These are phyloP conservation scores for Scutellaria galericulata DNA, from an alignment of 257 asterid species.

Conservation along the genomic window DNA sequence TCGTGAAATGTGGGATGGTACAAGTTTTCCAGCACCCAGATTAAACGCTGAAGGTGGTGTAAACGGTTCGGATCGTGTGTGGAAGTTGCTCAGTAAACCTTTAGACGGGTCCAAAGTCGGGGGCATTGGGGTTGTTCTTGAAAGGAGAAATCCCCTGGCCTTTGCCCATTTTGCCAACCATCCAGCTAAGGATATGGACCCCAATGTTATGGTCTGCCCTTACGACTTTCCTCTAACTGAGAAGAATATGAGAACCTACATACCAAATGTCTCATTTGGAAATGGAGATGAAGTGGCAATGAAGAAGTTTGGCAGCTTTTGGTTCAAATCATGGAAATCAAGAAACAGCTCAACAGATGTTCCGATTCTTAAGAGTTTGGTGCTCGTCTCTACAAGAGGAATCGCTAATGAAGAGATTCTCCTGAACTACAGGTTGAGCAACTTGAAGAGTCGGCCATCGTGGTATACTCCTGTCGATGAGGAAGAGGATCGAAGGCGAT, in stretches of 20 bases:
- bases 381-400: conserved; percentile 73
- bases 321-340: conserved; percentile 87
- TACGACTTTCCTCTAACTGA: conserved; percentile 78
- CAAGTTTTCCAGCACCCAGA: conserved; percentile 32
- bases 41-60: conserved; percentile 40
- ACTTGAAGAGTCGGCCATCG: conserved; percentile 72
- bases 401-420: conserved; percentile 77
- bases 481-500: conserved; percentile 87
- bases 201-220: conserved; percentile 87
- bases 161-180: conserved; percentile 91
- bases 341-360: conserved; percentile 36
- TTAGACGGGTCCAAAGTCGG: conserved; percentile 48
- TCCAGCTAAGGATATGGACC: conserved; percentile 65
- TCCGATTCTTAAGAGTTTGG: conserved; percentile 68
- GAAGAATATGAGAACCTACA: conserved; percentile 68
- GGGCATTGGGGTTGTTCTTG: conserved; percentile 59
- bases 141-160: conserved; percentile 88
- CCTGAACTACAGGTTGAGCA: conserved; percentile 87
- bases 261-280: conserved; percentile 84
- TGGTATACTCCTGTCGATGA: conserved; percentile 89
- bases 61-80: conserved; percentile 66
- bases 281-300: conserved; percentile 58
- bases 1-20: conserved; percentile 71
- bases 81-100: conserved; percentile 87
- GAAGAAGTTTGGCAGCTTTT: conserved; percentile 78